phyloP scores from a whole-genome alignment of 495 filamentous ascomycete genomes.

The Podospora pseudoanserina region DNA sequence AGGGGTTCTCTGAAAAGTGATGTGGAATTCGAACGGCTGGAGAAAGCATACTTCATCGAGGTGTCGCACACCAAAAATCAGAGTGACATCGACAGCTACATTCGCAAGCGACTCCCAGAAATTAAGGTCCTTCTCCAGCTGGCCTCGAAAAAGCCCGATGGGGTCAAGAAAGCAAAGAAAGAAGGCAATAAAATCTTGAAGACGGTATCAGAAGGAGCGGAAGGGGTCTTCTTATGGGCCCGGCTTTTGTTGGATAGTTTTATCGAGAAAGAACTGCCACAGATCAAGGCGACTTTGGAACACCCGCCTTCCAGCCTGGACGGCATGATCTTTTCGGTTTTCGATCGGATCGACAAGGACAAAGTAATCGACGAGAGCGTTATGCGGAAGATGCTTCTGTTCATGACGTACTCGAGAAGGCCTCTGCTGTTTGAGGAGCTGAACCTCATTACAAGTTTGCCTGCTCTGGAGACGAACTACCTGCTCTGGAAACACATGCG shows the following conservation, averaged over 20 bases:
- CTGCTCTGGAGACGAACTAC: conserved; percentile 8
- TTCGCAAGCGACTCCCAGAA: conserved; percentile 16
- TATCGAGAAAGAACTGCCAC: conserved; percentile 12
- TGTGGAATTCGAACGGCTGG: background rate
- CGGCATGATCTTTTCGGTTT: conserved; percentile 20
- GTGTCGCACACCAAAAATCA: conserved; percentile 14
- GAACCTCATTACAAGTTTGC: conserved; percentile 11
- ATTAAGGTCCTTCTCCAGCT: conserved; percentile 12
- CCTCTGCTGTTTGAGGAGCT: conserved; percentile 16
- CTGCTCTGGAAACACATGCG: conserved; percentile 18
- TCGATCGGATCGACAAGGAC: conserved; percentile 13
- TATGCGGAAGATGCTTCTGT: conserved; percentile 14
- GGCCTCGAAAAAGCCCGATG: conserved; percentile 12
- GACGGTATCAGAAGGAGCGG: conserved; percentile 16
- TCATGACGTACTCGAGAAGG: conserved; percentile 16
- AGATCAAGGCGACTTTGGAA: conserved; percentile 13
- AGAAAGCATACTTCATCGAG: conserved; percentile 11
- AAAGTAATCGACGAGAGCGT: conserved; percentile 12
- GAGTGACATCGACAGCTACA: conserved; percentile 14
- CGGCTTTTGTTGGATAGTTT: conserved; percentile 16
- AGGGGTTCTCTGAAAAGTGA: background rate
- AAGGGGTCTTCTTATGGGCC: conserved; percentile 18
- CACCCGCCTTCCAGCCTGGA: conserved; percentile 16
- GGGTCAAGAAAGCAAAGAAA: conserved; percentile 11
- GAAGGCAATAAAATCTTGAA: conserved; percentile 15